These are phyloP conservation scores for Leucaena leucocephala DNA, from an alignment of 306 rosid genomes.

Conservation along the genomic window DNA sequence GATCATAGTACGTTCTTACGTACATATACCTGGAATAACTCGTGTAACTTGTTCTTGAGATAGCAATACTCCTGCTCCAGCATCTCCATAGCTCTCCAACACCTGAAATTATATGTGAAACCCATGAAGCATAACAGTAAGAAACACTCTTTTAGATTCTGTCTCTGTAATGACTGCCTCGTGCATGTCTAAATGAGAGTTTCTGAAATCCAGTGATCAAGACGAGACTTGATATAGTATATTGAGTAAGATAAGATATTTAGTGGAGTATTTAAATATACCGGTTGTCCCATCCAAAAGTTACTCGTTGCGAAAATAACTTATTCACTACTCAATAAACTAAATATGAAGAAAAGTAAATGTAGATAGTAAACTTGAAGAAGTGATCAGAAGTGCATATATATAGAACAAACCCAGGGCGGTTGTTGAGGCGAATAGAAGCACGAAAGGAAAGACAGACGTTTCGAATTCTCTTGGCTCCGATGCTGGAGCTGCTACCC, in stretches of 20 bases:
- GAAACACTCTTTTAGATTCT: background rate
- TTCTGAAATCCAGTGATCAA: too few species aligned
- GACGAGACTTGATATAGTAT: too few species aligned
- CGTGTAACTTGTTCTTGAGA: constrained; percentile 87
- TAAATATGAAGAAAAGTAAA: too few species aligned
- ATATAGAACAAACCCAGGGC: constrained; percentile 54
- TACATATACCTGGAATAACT: constrained; percentile 68
- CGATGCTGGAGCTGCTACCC: constrained; percentile 97
- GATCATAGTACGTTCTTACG: too few species aligned
- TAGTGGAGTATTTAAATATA: too few species aligned
- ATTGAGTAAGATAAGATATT: too few species aligned
- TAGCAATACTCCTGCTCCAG: constrained; percentile 88
- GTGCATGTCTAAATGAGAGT: too few species aligned
- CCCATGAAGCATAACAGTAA: background rate
- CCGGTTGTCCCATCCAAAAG: too few species aligned
- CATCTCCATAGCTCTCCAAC: constrained; percentile 80
- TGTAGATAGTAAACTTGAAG: background rate
- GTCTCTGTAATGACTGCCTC: background rate
- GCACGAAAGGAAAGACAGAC: constrained; percentile 86
- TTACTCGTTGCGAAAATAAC: too few species aligned
- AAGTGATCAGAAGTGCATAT: background rate
- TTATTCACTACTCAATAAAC: too few species aligned
- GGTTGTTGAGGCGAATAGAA: constrained; percentile 71
- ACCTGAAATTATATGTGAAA: constrained; percentile 33
- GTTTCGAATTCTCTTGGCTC: constrained; percentile 83